These are phyloP conservation scores for Hydrangea macrophylla DNA, from an alignment of 148 eudicot species.

Conservation along the genomic window DNA sequence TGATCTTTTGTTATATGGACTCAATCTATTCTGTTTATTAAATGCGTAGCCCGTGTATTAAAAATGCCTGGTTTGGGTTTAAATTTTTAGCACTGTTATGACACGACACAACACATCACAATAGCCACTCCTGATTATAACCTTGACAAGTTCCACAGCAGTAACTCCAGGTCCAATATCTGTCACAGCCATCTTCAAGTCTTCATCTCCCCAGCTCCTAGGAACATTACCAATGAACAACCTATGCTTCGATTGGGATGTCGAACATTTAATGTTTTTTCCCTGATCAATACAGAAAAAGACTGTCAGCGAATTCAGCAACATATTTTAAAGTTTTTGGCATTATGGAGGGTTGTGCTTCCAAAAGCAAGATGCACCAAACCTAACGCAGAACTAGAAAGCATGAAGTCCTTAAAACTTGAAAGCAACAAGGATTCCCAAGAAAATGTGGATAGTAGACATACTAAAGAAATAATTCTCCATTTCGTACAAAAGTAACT, in stretches of 20 bases:
- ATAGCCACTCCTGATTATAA: conserved; percentile 17
- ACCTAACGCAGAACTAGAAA: not conserved
- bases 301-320: not conserved
- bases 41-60: too few relatives aligned
- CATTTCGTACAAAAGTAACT: too few relatives aligned
- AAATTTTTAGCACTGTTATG: not conserved
- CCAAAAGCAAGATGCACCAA: not conserved
- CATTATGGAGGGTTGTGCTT: not conserved
- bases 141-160: conserved; percentile 78
- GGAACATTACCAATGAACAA: conserved; percentile 91
- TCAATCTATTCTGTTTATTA: too few relatives aligned
- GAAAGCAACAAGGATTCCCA: too few relatives aligned
- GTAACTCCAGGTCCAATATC: conserved; percentile 83
- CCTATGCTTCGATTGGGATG: conserved; percentile 89
- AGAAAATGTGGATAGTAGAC: too few relatives aligned
- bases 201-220: conserved; percentile 67
- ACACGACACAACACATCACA: not conserved
- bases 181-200: conserved; percentile 58
- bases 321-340: not conserved
- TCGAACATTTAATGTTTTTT: conserved; percentile 74
- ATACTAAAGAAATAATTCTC: too few relatives aligned
- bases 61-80: not conserved
- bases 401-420: too few relatives aligned
- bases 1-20: too few relatives aligned
- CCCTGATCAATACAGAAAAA: conserved; percentile 47